A percentile compares a stretch with the other conserved stretches of the same genome.
These are phyloP conservation scores for Alternaria arbusti DNA, from an alignment of 2,329 filamentous ascomycete genomes.

Conservation along the genomic window DNA sequence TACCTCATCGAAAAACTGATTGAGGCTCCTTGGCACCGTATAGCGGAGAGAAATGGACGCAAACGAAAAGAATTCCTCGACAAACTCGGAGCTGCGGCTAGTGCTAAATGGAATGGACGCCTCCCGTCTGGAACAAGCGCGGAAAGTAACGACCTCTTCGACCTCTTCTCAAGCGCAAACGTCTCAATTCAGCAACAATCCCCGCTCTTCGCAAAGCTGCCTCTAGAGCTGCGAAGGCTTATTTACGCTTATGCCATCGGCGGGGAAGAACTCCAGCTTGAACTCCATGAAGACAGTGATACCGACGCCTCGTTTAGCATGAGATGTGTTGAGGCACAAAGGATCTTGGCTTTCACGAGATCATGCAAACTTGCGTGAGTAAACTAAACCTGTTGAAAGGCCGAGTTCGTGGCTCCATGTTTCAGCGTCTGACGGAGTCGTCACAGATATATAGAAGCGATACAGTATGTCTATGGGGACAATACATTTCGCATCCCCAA, in stretches of 20 bases:
- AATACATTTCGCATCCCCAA: background rate
- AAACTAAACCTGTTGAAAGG: background rate
- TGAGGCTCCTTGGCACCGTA: background rate
- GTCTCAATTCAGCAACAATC: background rate
- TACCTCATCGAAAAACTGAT: background rate
- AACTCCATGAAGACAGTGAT: background rate
- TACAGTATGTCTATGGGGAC: background rate
- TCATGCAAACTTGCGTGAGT: background rate
- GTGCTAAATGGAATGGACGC: too few species aligned
- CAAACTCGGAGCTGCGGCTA: background rate
- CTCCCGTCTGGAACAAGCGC: too few species aligned
- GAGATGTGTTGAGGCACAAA: background rate
- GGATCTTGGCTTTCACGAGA: background rate
- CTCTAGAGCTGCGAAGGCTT: background rate
- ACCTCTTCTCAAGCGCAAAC: background rate
- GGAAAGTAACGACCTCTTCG: background rate
- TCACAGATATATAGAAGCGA: background rate
- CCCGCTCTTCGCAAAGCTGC: background rate
- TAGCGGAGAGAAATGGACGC: background rate
- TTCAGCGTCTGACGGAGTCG: background rate
- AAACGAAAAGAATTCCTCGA: background rate
- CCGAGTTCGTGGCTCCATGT: background rate
- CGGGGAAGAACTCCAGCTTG: background rate
- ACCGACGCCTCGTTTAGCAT: background rate
- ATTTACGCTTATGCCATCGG: background rate